Evolutionary conservation across 2,329 filamentous ascomycete genomes (phyloP).

Genomic region (Drechslerella stenobrocha): DNA sequence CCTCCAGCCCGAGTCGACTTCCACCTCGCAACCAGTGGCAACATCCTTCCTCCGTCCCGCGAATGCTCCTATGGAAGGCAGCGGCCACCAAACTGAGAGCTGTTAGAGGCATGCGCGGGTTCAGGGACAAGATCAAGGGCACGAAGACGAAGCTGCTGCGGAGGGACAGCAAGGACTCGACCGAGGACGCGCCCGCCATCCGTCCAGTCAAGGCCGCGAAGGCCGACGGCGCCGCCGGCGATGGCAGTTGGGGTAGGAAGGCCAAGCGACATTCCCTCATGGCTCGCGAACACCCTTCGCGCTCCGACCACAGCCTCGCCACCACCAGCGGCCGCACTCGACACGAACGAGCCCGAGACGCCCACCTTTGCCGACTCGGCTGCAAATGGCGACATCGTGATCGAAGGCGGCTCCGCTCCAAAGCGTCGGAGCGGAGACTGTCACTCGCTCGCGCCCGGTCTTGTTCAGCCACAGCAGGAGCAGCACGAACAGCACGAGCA

Average conservation of each 20-base stretch:
- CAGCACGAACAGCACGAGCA: too few relatives aligned
- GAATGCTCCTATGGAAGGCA: constrained; percentile 49
- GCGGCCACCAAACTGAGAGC: constrained; percentile 48
- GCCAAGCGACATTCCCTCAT: constrained; percentile 42
- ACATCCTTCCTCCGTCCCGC: constrained; percentile 16
- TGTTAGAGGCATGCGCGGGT: constrained; percentile 47
- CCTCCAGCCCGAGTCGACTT: constrained; percentile 28
- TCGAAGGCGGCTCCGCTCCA: constrained; percentile 26
- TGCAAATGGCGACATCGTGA: constrained; percentile 39
- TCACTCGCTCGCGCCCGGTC: background rate
- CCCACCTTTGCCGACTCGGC: constrained; percentile 8
- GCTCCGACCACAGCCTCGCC: constrained; percentile 44
- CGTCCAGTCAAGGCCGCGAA: constrained; percentile 42
- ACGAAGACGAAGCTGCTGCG: constrained; percentile 47
- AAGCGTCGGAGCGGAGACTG: constrained; percentile 29
- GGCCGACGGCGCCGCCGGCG: constrained; percentile 10
- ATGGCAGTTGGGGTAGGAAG: constrained; percentile 40
- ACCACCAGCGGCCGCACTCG: constrained; percentile 25
- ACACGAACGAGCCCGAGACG: constrained; percentile 38
- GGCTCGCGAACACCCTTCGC: constrained; percentile 23
- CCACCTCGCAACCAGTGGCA: background rate
- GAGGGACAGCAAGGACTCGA: constrained; percentile 46
- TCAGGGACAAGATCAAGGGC: constrained; percentile 47
- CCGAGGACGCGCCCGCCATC: constrained; percentile 32
- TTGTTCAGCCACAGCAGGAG: constrained; percentile 31